These are phyloP conservation scores for Aspergillus fumigatiaffinis DNA, from an alignment of 2,329 filamentous ascomycete species.

Conservation along the genomic window DNA sequence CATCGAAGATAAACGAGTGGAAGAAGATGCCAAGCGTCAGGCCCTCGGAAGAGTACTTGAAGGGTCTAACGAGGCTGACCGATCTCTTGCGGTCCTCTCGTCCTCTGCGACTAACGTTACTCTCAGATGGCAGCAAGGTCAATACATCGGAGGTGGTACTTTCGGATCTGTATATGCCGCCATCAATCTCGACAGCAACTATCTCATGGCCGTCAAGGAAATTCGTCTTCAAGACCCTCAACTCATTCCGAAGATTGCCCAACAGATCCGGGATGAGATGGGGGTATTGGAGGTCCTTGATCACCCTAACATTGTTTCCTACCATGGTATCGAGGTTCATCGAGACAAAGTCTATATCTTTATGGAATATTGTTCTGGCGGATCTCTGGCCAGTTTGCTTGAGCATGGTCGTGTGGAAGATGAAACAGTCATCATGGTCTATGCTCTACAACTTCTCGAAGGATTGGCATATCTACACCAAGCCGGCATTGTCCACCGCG, in stretches of 20 bases:
- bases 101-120: conserved; percentile 93
- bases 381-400: conserved; percentile 80
- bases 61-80: conserved; percentile 91
- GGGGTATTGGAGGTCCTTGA: conserved; percentile 90
- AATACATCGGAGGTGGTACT: conserved; percentile 92
- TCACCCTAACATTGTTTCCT: conserved; percentile 95
- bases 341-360: conserved; percentile 99
- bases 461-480: conserved; percentile 92
- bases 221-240: conserved; percentile 96
- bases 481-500: conserved; percentile 85
- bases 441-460: conserved; percentile 88
- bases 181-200: conserved; percentile 93
- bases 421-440: conserved; percentile 96
- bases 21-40: conserved; percentile 79
- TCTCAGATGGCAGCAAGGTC: conserved; percentile 97
- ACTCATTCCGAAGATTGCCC: conserved; percentile 87
- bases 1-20: conserved; percentile 73
- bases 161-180: conserved; percentile 97
- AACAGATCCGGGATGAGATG: conserved; percentile 96
- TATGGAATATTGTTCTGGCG: conserved; percentile 98
- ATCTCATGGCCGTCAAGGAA: conserved; percentile 98
- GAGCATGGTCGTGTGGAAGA: conserved; percentile 98
- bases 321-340: conserved; percentile 97
- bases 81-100: conserved; percentile 87
- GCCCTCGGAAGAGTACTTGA: conserved; percentile 87